Percentiles rank a stretch among this genome's conserved stretches.
phyloP scores from a whole-genome alignment of 129 eudicot genomes.

The Flaveria bidentis region DNA sequence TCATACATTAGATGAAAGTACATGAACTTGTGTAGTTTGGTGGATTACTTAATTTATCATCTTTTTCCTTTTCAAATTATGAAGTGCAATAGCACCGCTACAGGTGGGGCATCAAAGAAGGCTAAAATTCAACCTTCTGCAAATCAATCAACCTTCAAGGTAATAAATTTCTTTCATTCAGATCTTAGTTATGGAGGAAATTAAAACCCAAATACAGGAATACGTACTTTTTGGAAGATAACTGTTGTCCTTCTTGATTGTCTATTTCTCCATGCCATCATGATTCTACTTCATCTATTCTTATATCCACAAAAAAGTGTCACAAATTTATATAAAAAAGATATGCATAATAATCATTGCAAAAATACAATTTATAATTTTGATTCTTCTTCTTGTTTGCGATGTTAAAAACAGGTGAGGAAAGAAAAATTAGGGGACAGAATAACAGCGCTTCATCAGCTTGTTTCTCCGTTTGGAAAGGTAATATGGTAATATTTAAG shows the following conservation, averaged over 20 bases:
- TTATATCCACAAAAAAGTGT: slow-evolving; percentile 39
- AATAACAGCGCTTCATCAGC: slow-evolving; percentile 93
- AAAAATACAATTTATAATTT: slow-evolving; percentile 41
- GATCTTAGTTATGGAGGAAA: too few relatives aligned
- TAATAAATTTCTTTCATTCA: slow-evolving; percentile 8
- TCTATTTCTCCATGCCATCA: slow-evolving; percentile 33
- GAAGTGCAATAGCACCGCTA: slow-evolving; percentile 79
- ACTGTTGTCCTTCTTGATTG: slow-evolving; percentile 43
- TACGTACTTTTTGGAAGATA: slow-evolving; percentile 34
- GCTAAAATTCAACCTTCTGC: slow-evolving; percentile 81
- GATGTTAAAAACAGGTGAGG: slow-evolving; percentile 69
- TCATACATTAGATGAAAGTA: slow-evolving; percentile 26
- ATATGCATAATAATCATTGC: slow-evolving; percentile 32
- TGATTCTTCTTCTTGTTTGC: slow-evolving; percentile 41
- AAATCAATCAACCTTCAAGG: slow-evolving; percentile 49
- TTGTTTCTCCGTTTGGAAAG: slow-evolving; percentile 98
- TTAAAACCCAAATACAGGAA: too few relatives aligned
- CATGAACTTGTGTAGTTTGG: slow-evolving; percentile 21
- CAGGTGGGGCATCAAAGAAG: slow-evolving; percentile 77
- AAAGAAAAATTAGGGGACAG: slow-evolving; percentile 92
- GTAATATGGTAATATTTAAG: slow-evolving; percentile 41
- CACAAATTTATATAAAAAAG: slow-evolving; percentile 10
- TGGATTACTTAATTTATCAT: slow-evolving; percentile 10
- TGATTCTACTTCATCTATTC: slow-evolving; percentile 37
- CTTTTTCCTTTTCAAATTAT: background rate